Conservation (phyloP, 257 asterid species). For the Ligustrum vulgare region DNA sequence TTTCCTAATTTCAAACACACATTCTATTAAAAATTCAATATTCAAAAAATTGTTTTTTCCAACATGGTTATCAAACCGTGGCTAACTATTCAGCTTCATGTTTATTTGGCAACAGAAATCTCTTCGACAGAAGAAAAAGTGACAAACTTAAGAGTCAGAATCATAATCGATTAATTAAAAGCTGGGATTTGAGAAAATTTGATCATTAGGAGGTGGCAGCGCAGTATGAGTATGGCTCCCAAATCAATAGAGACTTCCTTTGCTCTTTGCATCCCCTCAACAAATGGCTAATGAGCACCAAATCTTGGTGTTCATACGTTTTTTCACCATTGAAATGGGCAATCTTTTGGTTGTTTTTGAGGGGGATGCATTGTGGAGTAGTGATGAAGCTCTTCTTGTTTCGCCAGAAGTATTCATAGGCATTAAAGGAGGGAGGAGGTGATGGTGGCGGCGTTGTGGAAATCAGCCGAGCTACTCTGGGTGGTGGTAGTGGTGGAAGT, state of each 20-base stretch:
- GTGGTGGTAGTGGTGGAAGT: constrained; percentile 47
- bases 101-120: background rate
- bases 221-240: constrained; percentile 77
- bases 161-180: background rate
- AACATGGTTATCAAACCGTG: too few relatives aligned
- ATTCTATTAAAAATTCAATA: too few relatives aligned
- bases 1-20: too few relatives aligned
- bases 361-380: constrained; percentile 12
- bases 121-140: background rate
- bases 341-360: constrained; percentile 18
- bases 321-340: constrained; percentile 12
- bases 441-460: constrained; percentile 15
- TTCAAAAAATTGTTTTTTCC: too few relatives aligned
- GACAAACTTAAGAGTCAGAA: background rate
- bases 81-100: background rate
- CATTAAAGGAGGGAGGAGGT: constrained; percentile 48
- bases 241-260: constrained; percentile 42
- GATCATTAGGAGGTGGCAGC: constrained; percentile 61
- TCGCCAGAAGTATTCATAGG: constrained; percentile 73
- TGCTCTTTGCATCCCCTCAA: constrained; percentile 69
- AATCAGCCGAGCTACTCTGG: constrained; percentile 32
- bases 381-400: constrained; percentile 30
- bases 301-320: constrained; percentile 38
- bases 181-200: background rate
- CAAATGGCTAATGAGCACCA: constrained; percentile 43